Base-by-base conservation (phyloP, 345 rosid genomes). In the Boechera divaricarpa region DNA sequence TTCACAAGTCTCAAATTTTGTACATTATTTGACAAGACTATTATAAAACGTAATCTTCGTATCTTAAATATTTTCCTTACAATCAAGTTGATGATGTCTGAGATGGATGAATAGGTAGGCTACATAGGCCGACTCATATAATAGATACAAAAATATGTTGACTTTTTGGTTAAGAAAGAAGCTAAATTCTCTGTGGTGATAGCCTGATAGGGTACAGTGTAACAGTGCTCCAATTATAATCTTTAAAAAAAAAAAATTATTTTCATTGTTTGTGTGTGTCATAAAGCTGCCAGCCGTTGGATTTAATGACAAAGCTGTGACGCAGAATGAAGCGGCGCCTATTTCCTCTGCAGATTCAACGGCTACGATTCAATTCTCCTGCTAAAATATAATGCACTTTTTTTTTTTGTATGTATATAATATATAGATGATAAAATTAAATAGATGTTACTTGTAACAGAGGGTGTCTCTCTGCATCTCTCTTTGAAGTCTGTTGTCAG, bases 261-360 rank as follows among this genome's bases (percentile, higher is more conserved):
- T 11, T n/a, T 5, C 2, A 2, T 47, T 59, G 45, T 31, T 4
- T 47, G 15, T 24, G 24, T 15, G 48, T 42, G 76, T 66, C 57
- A 70, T 75, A 70, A 80, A 75, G 83, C 77, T 80, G 83, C 29
- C 42, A 64, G 77, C 83, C 83, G 83, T 80, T 80, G 77, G 83
- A 80, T 80, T 80, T 74, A 79, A 79, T 62, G 71, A 69, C 71
- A 74, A 79, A 79, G 78, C 76, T 75, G 75, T 69, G 76, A 56
- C 75, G 79, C 79, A 74, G 75, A 62, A 74, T 39, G 67, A 74
- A 79, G 45, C 82, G 79, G 75, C 75, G 57, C 66, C 57, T 79
- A 71, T 64, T 49, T 75, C 65, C 21, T 79, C 61, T 74, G 63
- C 62, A 61, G 56, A 70, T 69, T 79, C 73, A 75, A 80, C 82